Base-by-base conservation (phyloP, 2,329 filamentous ascomycete genomes). In the Microdochium trichocladiopsis region DNA sequence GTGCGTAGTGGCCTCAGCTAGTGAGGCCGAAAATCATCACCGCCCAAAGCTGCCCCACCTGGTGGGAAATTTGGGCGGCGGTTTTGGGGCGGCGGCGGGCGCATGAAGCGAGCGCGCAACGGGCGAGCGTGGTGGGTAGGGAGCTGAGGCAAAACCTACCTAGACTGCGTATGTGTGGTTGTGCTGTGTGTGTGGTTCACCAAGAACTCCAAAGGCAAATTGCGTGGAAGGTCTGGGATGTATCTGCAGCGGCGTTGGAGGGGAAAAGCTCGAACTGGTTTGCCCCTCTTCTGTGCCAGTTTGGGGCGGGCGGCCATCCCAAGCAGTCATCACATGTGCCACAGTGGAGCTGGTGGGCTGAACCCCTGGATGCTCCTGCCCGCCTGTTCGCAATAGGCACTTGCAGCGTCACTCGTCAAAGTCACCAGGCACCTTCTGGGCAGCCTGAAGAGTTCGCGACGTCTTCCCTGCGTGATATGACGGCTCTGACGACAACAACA, bases 21-120 rank as follows among this genome's bases (percentile, higher is more conserved):
- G 41, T 45, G 41, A 45, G 18, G 41, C 22, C 41, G 41, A 45
- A 45, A 45, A 45, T 45, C 41, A 45, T 45, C 41, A 45, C 41
- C 41, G 41, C 41, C 41, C 18, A 45, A 45, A 45, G 18, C 41
- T 45, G 41, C 41, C 41, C 41, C 41, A 45, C 41, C 41, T 22
- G 16, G 5, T 21, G 14, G 28, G 41, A 45, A 45, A 45, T 45
- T 45, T 45, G 41, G 41, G 18, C 12, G 18, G 14, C 33, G 33
- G 14, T 11, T 37, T 16, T 37, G 5, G 33, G 5, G 5, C 12
- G 33, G 14, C 4, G 33, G 33, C 14, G 18, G 14, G 14, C 33
- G 14, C 14, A 5, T 9, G 33, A 9, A 16, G 18, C 12, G 33
- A n/a, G n/a, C n/a, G n/a, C n/a, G n/a, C n/a, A n/a, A n/a, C n/a